Evolutionary conservation across 331 rosid species (phyloP).

Genomic region (Cydonia oblonga): DNA sequence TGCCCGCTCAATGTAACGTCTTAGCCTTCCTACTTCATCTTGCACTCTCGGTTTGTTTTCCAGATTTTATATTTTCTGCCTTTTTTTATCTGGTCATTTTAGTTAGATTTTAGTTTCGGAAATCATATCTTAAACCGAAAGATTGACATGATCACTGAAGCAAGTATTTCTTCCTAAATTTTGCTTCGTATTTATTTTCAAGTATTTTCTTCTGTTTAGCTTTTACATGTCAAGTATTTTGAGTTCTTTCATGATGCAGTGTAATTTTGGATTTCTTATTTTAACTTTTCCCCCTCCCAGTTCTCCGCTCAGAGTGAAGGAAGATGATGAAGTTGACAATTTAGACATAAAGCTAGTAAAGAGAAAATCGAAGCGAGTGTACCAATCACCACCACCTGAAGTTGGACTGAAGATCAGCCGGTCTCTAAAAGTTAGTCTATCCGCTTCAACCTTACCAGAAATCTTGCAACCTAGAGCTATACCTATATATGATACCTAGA

Average conservation of each 20-base stretch:
- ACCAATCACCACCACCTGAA: conserved; percentile 85
- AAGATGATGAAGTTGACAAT: conserved; percentile 90
- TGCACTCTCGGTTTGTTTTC: not conserved
- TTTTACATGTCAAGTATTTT: not conserved
- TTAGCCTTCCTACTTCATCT: not conserved
- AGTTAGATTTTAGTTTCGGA: too few relatives aligned
- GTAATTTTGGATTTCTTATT: not conserved
- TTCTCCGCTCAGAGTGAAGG: conserved; percentile 74
- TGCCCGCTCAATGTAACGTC: conserved; percentile 63
- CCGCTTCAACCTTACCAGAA: conserved; percentile 22
- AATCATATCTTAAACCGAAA: too few relatives aligned
- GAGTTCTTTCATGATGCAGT: not conserved
- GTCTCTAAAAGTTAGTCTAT: conserved; percentile 76
- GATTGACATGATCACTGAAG: too few relatives aligned
- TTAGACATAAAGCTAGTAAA: conserved; percentile 67
- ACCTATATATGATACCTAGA: too few relatives aligned
- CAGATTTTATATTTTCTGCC: not conserved
- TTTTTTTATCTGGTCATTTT: not conserved
- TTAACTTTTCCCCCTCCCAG: conserved; percentile 20
- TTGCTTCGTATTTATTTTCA: too few relatives aligned
- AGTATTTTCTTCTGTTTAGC: too few relatives aligned
- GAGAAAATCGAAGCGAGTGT: conserved; percentile 77
- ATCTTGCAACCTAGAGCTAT: too few relatives aligned
- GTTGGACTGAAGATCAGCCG: conserved; percentile 92
- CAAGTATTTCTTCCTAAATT: too few relatives aligned